Evolutionary conservation across 345 rosid genomes (phyloP).

Genomic region (Streptanthus diversifolius): DNA sequence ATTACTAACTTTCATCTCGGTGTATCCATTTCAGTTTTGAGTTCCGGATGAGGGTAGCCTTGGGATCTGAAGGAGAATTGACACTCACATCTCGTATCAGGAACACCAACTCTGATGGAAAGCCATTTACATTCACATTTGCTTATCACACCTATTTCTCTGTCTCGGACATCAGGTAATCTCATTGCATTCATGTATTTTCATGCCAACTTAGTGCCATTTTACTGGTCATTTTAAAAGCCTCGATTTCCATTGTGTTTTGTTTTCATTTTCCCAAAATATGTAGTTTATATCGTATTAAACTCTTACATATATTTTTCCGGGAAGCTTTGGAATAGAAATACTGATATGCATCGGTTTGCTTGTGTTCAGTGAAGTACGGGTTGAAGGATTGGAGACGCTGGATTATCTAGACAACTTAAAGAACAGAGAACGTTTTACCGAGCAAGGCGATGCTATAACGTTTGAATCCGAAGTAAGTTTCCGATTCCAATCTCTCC

Average conservation of each 20-base stretch:
- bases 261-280: neutral
- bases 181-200: slow-evolving; percentile 15
- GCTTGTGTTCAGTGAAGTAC: slow-evolving; percentile 71
- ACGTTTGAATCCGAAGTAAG: slow-evolving; percentile 90
- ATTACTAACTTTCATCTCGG: neutral
- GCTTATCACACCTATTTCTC: slow-evolving; percentile 94
- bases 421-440: slow-evolving; percentile 72
- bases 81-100: slow-evolving; percentile 82
- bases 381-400: slow-evolving; percentile 92
- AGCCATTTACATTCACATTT: slow-evolving; percentile 84
- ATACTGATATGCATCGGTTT: slow-evolving; percentile 8
- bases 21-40: slow-evolving; percentile 58
- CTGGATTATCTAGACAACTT: slow-evolving; percentile 92
- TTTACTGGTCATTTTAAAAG: neutral
- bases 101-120: slow-evolving; percentile 77
- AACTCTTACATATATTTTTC: neutral
- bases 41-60: slow-evolving; percentile 79
- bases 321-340: neutral
- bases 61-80: slow-evolving; percentile 79
- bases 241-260: neutral
- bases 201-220: neutral
- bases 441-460: slow-evolving; percentile 95
- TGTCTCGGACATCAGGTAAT: slow-evolving; percentile 93
- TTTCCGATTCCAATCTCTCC: slow-evolving; percentile 5
- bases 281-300: neutral